Evolutionary conservation across 257 asterid genomes (phyloP), one percentile per base, ranked within the genome.

Genomic region (Thymus quinquecostatus): DNA sequence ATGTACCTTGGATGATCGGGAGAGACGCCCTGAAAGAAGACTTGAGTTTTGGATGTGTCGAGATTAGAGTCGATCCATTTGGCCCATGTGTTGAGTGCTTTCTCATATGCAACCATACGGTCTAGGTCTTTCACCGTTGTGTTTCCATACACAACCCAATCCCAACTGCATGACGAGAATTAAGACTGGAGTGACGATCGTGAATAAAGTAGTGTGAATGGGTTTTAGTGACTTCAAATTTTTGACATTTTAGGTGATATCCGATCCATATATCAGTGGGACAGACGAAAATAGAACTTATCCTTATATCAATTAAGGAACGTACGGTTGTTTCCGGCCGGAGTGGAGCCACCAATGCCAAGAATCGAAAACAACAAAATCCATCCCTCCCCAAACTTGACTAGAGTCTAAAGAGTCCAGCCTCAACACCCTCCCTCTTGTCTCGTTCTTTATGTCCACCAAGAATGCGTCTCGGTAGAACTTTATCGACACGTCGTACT

Each of bases 321-420:
- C 40, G 40, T 36, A 88, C 92, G 88, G 88, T 72, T 88, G 95
- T 76, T 88, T 88, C 13, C 79, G 77, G 36, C 88, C 90, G 0
- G 59, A 33, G 59, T 84, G 87, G 71, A 80, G 82, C 95, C 95
- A 88, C 95, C 88, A 84, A 62, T 81, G 88, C 88, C 88, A 84
- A 12, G 88, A 66, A 71, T 84, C 79, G 48, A 81, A 84, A 21
- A 84, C 74, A 66, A 81, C 12, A 60, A 76, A 54, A 2, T 84
- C 84, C 75, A 66, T 64, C 29, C 59, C 66, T 21, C 75, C 76
- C 86, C 88, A 84, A 3, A 79, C 40, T 8, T 41, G 27, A 30
- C 54, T 49, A 0, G 77, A 32, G 32, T 71, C 62, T n/a, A 84
- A 36, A 0, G 88, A 84, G 60, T 81, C 82, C 44, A 84, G 49